Percentiles rank a stretch among this genome's conserved stretches.
phyloP scores from a whole-genome alignment of 257 asterid genomes.

The Nicotiana noctiflora region DNA sequence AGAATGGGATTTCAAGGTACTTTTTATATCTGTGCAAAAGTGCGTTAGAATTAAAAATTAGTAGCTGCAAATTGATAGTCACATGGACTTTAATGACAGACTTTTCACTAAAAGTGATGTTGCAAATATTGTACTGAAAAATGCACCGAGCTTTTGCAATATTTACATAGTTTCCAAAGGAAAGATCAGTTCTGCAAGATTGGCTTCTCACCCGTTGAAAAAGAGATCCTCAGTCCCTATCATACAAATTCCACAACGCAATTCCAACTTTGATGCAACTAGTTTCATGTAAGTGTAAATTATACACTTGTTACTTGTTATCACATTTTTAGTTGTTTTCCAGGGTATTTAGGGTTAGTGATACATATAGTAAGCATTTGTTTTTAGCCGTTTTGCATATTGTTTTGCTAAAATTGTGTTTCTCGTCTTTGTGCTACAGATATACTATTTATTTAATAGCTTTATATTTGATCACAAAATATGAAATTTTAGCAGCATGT shows the following conservation, averaged over 20 bases:
- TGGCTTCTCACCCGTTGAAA: slow-evolving; percentile 12
- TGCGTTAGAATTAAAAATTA: background rate
- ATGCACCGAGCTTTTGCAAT: slow-evolving; percentile 13
- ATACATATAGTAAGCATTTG: background rate
- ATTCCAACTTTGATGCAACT: slow-evolving; percentile 4
- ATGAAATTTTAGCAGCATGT: too few species aligned
- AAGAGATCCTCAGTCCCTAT: background rate
- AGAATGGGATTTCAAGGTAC: slow-evolving; percentile 13
- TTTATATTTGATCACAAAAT: too few species aligned
- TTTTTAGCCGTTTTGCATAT: background rate
- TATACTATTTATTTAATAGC: background rate
- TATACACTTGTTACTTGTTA: background rate
- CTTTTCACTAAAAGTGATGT: slow-evolving; percentile 7
- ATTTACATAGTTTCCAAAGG: slow-evolving; percentile 11
- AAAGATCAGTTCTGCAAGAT: slow-evolving; percentile 4
- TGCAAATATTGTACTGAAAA: slow-evolving; percentile 10
- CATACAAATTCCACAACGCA: background rate
- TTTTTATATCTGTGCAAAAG: background rate
- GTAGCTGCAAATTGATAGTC: background rate
- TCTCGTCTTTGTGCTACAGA: background rate
- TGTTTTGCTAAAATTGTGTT: background rate
- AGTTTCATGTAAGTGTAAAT: background rate
- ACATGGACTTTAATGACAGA: background rate
- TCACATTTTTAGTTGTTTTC: too few species aligned
- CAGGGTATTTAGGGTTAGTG: too few species aligned